Evolutionary conservation across 2,329 filamentous ascomycete genomes (phyloP), one percentile per base, ranked within the genome.

Genomic region (Xylaria digitata): DNA sequence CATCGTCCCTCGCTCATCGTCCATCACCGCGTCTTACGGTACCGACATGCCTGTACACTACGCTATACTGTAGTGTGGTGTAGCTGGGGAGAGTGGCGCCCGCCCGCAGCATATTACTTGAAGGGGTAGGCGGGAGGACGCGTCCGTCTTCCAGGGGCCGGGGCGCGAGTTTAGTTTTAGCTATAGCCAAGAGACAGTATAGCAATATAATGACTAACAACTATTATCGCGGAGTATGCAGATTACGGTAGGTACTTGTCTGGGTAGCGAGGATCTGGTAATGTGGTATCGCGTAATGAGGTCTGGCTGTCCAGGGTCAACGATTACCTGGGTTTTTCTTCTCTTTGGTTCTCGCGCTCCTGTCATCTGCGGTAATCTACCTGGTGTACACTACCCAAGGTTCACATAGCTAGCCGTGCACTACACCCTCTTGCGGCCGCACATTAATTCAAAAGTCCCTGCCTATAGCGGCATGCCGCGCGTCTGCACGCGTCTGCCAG

Each of bases 401-500:
- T 37, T 37, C 2, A 37, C 34, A 8, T 37, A 37, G 6, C 34
- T 6, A 9, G 11, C 8, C 34, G 34, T 9, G 6, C 34, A 37
- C 34, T 9, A 9, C 34, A 37, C 34, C 34, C 23, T 56, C 37
- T 48, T 23, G 30, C 19, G 34, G 50, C 26, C 37, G 17, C 52
- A 43, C 50, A 57, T 54, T 54, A 63, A 26, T 43, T 23, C 15
- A 17, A 46, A 48, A 23, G 19, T 11, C 11, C 60, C 49, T 64
- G 48, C 61, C 32, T 42, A 62, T 64, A 59, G 46, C 56, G 63
- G 55, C 57, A 57, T 64, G 67, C 67, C 67, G 63, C 61, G 67
- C 64, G 59, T 68, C 59, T 68, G 66, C 66, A 63, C 59, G 66
- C 63, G 61, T 69, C 67, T 69, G 67, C 64, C 64, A 69, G 61